Base-by-base conservation (phyloP, 768 basidiomycete species). In the Krasilnikovozyma curviuscula region DNA sequence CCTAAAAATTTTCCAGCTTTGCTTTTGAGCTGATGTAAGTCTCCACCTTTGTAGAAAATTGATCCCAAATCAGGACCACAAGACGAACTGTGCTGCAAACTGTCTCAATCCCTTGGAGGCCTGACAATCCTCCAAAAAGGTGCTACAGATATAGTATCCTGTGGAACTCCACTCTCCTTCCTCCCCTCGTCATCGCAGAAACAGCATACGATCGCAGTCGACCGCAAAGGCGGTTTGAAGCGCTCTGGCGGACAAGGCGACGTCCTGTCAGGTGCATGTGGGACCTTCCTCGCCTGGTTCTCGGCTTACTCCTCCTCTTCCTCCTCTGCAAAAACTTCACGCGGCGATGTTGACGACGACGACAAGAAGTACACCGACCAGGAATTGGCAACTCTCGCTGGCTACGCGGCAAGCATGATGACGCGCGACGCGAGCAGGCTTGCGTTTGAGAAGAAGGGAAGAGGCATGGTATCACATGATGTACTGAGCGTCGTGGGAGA, bases 241-340 rank as follows among this genome's bases (percentile, higher is more conserved):
- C 69, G 93, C 47, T 89, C 85, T 57, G 91, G 93, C 12, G 93
- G 93, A 1, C 93, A 97, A 62, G 93, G 93, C 0, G 93, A 98
- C 65, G 77, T 98, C 31, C 63, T 97, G 47, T 81, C 79, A 57
- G 93, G 93, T 12, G 70, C 73, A 37, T 79, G 86, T 9, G 93
- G 88, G 0, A 75, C 85, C 2, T 75, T 93, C 62, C 69, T 97
- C 56, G 89, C 89, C 4, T 98, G 93, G 91, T 5, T 24, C 18
- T 18, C 33, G 12, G 12, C 18, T 34, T 18, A 12, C 18, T 34
- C 18, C 33, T 34, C 33, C 18, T 34, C 33, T 34, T 34, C 12
- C 18, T 34, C 12, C 33, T 34, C 33, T 12, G 18, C 12, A 34
- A 34, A 34, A 18, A 34, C 29, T 21, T 25, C 10, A 9, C 30